A percentile compares a stretch with the other conserved stretches of the same genome.
phyloP scores from a whole-genome alignment of 257 asterid genomes.

The Solanum neorickii region DNA sequence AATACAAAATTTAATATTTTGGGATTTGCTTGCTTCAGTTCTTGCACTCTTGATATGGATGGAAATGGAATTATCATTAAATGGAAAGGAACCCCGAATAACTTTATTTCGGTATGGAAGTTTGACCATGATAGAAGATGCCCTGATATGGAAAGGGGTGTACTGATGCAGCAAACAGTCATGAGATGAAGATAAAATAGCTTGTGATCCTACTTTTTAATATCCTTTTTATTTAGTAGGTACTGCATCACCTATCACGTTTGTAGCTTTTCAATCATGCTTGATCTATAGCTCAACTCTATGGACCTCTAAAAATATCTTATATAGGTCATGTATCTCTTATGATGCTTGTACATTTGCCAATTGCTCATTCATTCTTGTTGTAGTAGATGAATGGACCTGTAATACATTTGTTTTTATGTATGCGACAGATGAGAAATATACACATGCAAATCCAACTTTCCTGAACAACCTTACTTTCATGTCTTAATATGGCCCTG shows the following conservation, averaged over 20 bases:
- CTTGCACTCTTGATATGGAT: constrained; percentile 11
- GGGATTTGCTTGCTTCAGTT: neutral
- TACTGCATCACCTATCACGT: neutral
- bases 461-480: neutral
- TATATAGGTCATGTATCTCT: neutral
- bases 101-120: neutral
- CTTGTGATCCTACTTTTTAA: neutral
- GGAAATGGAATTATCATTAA: constrained; percentile 25
- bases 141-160: neutral
- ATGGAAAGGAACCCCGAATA: constrained; percentile 27
- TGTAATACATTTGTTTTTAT: neutral
- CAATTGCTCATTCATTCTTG: neutral
- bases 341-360: neutral
- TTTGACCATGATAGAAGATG: neutral
- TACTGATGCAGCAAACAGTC: neutral
- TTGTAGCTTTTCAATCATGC: neutral
- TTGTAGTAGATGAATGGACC: neutral
- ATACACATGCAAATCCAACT: neutral
- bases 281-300: neutral
- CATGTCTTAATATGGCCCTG: neutral
- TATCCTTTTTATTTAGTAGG: neutral
- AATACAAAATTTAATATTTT: neutral
- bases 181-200: neutral
- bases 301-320: neutral
- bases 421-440: neutral